Evolutionary conservation across 106 monocot species (phyloP).

Genomic region (Phalaenopsis aphrodite): DNA sequence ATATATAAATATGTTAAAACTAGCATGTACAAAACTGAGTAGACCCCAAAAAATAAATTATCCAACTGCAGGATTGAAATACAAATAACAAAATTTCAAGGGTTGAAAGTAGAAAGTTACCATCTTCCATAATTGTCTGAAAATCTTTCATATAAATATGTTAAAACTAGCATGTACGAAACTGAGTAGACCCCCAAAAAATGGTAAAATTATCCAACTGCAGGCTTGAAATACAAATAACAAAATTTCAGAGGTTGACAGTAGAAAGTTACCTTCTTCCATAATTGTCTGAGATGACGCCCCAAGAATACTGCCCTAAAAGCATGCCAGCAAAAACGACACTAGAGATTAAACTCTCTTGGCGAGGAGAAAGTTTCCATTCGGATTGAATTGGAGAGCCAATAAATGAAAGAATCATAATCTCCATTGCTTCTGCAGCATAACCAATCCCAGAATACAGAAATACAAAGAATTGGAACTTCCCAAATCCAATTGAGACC

Average conservation of each 20-base stretch:
- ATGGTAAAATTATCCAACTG: background rate
- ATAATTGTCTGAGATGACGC: slow-evolving; percentile 52
- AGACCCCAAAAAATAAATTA: background rate
- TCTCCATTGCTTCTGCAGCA: slow-evolving; percentile 68
- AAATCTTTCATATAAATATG: background rate
- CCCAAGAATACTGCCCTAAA: slow-evolving; percentile 51
- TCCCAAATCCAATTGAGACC: slow-evolving; percentile 44
- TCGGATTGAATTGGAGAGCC: slow-evolving; percentile 40
- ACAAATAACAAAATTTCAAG: background rate
- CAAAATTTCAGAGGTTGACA: background rate
- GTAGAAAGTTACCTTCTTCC: slow-evolving; percentile 40
- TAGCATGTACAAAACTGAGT: too few relatives aligned
- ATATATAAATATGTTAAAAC: background rate
- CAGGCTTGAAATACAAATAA: background rate
- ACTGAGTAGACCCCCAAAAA: background rate
- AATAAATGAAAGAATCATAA: slow-evolving; percentile 79
- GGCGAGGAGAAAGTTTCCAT: slow-evolving; percentile 41
- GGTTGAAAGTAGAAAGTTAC: slow-evolving; percentile 5
- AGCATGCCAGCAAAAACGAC: slow-evolving; percentile 68
- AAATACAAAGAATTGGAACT: slow-evolving; percentile 52
- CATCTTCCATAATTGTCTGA: slow-evolving; percentile 64
- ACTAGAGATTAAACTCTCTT: slow-evolving; percentile 60
- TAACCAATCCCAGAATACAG: slow-evolving; percentile 61
- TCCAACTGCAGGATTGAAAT: background rate
- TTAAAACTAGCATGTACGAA: background rate